These are phyloP conservation scores for Diaporthe citrichinensis DNA, from an alignment of 2,329 filamentous ascomycete genomes.

Conservation along the genomic window DNA sequence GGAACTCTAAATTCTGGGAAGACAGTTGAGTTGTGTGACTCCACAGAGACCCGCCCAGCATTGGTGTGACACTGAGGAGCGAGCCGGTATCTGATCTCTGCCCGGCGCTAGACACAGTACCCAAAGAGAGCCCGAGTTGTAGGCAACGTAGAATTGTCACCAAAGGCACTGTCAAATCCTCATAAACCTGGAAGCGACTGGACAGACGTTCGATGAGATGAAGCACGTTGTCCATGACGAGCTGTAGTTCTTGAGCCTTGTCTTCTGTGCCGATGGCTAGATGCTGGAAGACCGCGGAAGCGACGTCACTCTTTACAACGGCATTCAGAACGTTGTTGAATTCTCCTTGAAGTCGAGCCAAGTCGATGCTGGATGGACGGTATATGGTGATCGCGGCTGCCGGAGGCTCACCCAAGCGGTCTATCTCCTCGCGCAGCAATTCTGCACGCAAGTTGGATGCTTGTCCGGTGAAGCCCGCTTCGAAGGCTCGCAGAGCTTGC, in stretches of 20 bases:
- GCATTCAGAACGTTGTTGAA: conserved; percentile 82
- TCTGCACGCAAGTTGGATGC: conserved; percentile 76
- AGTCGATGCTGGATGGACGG: conserved; percentile 77
- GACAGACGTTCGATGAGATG: conserved; percentile 80
- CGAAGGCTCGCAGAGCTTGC: conserved; percentile 74
- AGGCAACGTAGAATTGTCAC: conserved; percentile 85
- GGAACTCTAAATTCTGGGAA: conserved; percentile 61
- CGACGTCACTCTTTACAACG: conserved; percentile 65
- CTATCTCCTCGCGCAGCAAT: conserved; percentile 73
- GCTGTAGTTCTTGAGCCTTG: conserved; percentile 60
- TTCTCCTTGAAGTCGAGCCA: conserved; percentile 83
- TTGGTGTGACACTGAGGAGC: conserved; percentile 66
- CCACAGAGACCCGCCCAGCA: conserved; percentile 65
- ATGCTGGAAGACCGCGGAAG: conserved; percentile 54
- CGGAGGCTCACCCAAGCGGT: conserved; percentile 75
- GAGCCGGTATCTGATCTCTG: conserved; percentile 34
- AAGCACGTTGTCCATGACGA: conserved; percentile 70
- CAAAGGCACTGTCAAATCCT: conserved; percentile 85
- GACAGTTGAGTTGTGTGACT: conserved; percentile 45
- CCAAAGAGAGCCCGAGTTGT: conserved; percentile 80
- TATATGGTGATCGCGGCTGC: conserved; percentile 76
- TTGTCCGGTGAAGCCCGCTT: conserved; percentile 77
- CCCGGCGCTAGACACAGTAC: conserved; percentile 29
- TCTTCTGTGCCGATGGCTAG: conserved; percentile 48
- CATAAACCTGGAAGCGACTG: conserved; percentile 81